These are phyloP conservation scores for Linaria vulgaris DNA, from an alignment of 257 asterid species.

Conservation along the genomic window DNA sequence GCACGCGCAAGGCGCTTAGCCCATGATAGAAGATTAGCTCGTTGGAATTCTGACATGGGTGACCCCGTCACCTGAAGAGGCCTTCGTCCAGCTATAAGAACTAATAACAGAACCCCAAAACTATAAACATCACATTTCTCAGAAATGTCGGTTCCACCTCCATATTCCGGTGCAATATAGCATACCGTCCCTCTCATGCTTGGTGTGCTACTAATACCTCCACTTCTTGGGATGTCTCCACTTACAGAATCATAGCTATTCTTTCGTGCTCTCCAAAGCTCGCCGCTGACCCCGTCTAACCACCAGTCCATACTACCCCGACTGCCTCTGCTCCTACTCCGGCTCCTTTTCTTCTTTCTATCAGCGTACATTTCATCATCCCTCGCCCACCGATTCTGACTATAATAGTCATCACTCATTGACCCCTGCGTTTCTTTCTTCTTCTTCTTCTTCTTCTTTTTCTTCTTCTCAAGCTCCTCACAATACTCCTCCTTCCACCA, in stretches of 20 bases:
- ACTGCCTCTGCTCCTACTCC: conserved; percentile 53
- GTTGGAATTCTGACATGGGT: conserved; percentile 86
- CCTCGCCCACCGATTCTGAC: conserved; percentile 65
- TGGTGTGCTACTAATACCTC: conserved; percentile 94
- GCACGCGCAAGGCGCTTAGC: conserved; percentile 90
- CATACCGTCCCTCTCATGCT: conserved; percentile 98
- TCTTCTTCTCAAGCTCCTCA: conserved; percentile 87
- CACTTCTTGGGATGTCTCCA: conserved; percentile 81
- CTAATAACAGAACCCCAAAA: conserved; percentile 84
- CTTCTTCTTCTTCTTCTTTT: conserved; percentile 88
- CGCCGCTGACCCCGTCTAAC: conserved; percentile 90
- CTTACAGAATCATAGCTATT: conserved; percentile 73
- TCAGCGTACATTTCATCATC: conserved; percentile 53
- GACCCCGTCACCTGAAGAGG: conserved; percentile 97
- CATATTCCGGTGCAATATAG: conserved; percentile 90
- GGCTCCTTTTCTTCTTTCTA: conserved; percentile 53
- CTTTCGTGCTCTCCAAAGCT: conserved; percentile 70
- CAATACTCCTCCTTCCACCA: conserved; percentile 99
- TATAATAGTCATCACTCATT: conserved; percentile 50
- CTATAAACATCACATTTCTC: conserved; percentile 95
- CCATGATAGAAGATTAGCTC: conserved; percentile 94
- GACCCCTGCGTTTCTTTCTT: conserved; percentile 45
- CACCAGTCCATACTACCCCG: conserved; percentile 88
- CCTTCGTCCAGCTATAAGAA: conserved; percentile 84
- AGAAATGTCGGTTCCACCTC: conserved; percentile 69